Base-by-base conservation (phyloP, 1,284 basidiomycete genomes). In the Tilletia horrida region DNA sequence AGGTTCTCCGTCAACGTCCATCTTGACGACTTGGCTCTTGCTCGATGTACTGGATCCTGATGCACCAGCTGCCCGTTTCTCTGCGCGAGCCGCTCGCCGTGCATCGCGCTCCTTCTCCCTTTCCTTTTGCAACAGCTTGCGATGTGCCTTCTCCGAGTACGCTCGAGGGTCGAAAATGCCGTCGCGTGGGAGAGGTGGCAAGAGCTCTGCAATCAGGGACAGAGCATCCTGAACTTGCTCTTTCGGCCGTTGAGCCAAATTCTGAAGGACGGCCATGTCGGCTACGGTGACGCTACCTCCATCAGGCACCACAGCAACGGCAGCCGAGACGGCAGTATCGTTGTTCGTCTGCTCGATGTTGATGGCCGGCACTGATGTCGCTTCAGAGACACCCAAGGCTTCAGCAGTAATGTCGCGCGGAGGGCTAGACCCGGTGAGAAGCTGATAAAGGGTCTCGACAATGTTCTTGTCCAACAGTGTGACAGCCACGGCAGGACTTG, bases 141-240 rank as follows among this genome's bases (percentile, higher is more conserved):
- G 40, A 42, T 94, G 84, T 3, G 89, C 87, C 80, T 92, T 94
- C 83, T 96, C 93, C 0, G 91, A 90, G 81, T 97, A 97, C 0
- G 85, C 84, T 72, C 90, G 92, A 74, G 90, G 87, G 79, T 97
- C 94, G 81, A 97, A 97, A 8, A 97, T 90, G 25, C 94, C 94
- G 82, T 96, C 92, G 88, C 76, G 63, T 4, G 80, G 78, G 21
- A 81, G 66, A 13, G 78, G 76, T 23, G 80, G 79, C 8, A 81
- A 70, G 42, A 81, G 66, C 64, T 78, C 79, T 27, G 72, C 68
- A 21, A 79, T 68, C 16, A 81, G 64, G n/a, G 70, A 71, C 13
- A 81, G 72, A 2, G 79, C 76, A 64, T 80, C 79, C 29, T 78
- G 76, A 8, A 81, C 72, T 68, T 80, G 76, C 73, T 97, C 95